Evolutionary conservation across 352 stramenopile genomes (phyloP).

Genomic region (Aphanomyces euteiches): DNA sequence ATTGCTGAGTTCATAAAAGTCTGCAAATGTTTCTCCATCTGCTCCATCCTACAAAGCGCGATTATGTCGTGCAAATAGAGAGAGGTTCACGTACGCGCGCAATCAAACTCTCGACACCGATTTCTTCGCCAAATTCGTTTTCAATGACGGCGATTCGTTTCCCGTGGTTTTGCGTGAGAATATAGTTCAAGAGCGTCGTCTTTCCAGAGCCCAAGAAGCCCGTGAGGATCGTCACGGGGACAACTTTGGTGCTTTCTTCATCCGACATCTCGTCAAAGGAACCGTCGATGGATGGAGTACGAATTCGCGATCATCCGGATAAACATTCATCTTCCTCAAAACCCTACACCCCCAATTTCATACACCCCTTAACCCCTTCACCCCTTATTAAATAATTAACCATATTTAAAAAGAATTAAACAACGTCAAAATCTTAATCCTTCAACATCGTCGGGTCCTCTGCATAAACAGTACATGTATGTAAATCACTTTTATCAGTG

Average conservation of each 20-base stretch:
- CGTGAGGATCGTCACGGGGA: slow-evolving; percentile 94
- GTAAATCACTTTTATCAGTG: too few species aligned
- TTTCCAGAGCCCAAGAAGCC: slow-evolving; percentile 95
- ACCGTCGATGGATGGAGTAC: too few species aligned
- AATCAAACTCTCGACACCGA: slow-evolving; percentile 92
- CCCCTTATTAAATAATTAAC: too few species aligned
- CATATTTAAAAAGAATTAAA: too few species aligned
- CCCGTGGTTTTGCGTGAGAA: slow-evolving; percentile 89
- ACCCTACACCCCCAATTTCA: too few species aligned
- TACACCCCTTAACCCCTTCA: too few species aligned
- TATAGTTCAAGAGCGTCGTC: slow-evolving; percentile 97
- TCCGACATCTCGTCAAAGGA: too few species aligned
- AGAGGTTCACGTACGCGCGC: slow-evolving; percentile 31
- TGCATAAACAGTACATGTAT: too few species aligned
- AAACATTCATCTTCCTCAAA: too few species aligned
- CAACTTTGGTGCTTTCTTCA: neutral
- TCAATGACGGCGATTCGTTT: slow-evolving; percentile 97
- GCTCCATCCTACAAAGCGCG: slow-evolving; percentile 42
- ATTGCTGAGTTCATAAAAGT: slow-evolving; percentile 96
- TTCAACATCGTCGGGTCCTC: too few species aligned
- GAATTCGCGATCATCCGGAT: too few species aligned
- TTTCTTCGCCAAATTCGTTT: slow-evolving; percentile 98
- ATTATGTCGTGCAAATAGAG: neutral
- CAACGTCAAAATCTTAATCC: too few species aligned
- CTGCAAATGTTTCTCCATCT: slow-evolving; percentile 61